Conservation (phyloP, 2,329 filamentous ascomycete genomes). For the Teratosphaeria pseudoeucalypti region DNA sequence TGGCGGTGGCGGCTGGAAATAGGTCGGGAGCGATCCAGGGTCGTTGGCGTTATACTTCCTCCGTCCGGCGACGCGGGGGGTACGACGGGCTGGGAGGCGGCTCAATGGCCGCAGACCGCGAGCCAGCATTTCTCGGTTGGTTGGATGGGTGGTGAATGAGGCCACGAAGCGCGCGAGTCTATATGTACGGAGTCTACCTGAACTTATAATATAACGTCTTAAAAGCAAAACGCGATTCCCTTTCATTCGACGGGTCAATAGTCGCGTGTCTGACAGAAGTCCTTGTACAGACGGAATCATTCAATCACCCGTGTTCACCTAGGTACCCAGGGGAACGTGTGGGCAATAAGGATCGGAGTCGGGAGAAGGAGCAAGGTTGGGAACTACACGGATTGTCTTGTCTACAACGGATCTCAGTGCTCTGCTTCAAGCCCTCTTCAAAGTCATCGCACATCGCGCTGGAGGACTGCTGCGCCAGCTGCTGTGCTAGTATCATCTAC, state of each 20-base stretch:
- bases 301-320: too few relatives aligned
- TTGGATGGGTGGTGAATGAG: neutral
- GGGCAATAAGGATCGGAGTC: neutral
- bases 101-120: neutral
- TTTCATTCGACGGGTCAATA: neutral
- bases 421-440: neutral
- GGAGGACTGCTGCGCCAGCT: neutral
- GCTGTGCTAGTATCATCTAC: neutral
- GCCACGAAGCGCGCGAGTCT: neutral
- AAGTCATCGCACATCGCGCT: neutral
- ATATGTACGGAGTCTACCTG: too few relatives aligned
- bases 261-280: neutral
- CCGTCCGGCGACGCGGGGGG: constrained; percentile 9
- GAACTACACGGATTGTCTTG: neutral
- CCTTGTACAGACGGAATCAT: too few relatives aligned
- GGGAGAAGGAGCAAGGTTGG: too few relatives aligned
- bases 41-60: constrained; percentile 12
- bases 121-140: neutral
- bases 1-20: constrained; percentile 20
- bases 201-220: too few relatives aligned
- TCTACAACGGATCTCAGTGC: neutral
- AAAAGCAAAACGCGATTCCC: neutral
- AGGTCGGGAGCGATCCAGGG: constrained; percentile 17
- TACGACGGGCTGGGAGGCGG: neutral
- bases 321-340: too few relatives aligned